These are phyloP conservation scores for Abelmoschus esculentus DNA, from an alignment of 345 rosid species.

Conservation along the genomic window DNA sequence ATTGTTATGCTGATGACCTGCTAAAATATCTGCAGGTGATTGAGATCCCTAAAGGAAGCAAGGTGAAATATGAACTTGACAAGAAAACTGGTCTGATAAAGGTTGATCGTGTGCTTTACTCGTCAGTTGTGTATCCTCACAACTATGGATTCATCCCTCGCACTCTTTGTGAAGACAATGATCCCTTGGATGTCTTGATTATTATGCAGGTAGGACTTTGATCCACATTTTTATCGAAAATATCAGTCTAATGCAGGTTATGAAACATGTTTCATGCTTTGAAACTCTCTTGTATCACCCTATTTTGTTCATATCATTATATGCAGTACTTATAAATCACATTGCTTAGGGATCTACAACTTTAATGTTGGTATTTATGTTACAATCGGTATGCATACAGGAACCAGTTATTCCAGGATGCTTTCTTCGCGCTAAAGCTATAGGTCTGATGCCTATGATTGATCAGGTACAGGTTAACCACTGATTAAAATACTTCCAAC, in stretches of 20 bases:
- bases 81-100: slow-evolving; percentile 86
- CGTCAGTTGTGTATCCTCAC: slow-evolving; percentile 98
- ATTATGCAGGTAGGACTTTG: slow-evolving; percentile 83
- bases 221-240: neutral
- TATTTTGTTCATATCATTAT: neutral
- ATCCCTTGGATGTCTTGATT: slow-evolving; percentile 91
- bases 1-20: neutral
- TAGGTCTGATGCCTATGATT: slow-evolving; percentile 99
- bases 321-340: too few species aligned
- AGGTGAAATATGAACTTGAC: slow-evolving; percentile 99
- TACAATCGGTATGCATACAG: slow-evolving; percentile 23
- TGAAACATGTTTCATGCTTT: neutral
- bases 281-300: neutral
- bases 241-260: neutral
- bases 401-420: slow-evolving; percentile 98
- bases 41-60: slow-evolving; percentile 91
- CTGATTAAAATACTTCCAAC: slow-evolving; percentile 8
- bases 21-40: slow-evolving; percentile 49
- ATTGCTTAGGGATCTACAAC: too few species aligned
- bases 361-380: neutral
- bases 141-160: slow-evolving; percentile 99
- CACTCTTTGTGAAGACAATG: slow-evolving; percentile 96
- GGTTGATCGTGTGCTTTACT: slow-evolving; percentile 93
- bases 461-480: slow-evolving; percentile 54
- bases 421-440: slow-evolving; percentile 92